Percentiles rank a stretch among this genome's conserved stretches.
Conservation (phyloP, 805 yeast genomes). For the Saccharomyces eubayanus region DNA sequence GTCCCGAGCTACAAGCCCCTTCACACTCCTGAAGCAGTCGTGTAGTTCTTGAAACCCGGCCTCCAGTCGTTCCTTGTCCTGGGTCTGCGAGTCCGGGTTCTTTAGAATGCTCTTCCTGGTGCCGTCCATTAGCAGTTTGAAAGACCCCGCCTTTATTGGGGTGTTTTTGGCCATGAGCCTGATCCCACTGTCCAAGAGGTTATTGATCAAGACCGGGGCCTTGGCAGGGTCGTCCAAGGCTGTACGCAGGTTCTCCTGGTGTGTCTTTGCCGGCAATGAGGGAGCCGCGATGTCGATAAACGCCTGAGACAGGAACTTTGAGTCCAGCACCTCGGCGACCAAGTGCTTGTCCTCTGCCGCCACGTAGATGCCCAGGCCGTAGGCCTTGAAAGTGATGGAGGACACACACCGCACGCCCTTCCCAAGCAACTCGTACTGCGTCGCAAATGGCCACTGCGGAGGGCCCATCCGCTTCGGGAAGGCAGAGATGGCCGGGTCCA, state of each 20-base stretch:
- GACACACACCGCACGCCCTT: constrained; percentile 80
- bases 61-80: constrained; percentile 36
- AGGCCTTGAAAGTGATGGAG: constrained; percentile 72
- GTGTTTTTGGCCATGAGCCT: constrained; percentile 66
- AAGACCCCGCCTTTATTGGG: constrained; percentile 87
- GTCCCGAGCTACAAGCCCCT: constrained; percentile 69
- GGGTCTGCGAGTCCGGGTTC: constrained; percentile 47
- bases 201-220: constrained; percentile 46
- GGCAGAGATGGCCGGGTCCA: constrained; percentile 44
- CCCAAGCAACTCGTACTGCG: constrained; percentile 55
- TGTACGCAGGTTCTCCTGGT: constrained; percentile 33
- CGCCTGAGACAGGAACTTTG: constrained; percentile 34
- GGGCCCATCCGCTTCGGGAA: constrained; percentile 34
- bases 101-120: constrained; percentile 71
- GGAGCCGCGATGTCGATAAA: constrained; percentile 27
- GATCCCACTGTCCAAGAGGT: constrained; percentile 50
- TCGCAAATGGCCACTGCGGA: constrained; percentile 20
- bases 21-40: constrained; percentile 44
- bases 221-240: constrained; percentile 45
- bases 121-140: constrained; percentile 83
- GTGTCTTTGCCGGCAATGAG: constrained; percentile 25
- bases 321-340: constrained; percentile 36
- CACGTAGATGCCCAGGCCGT: constrained; percentile 77
- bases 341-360: constrained; percentile 47
- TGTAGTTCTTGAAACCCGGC: constrained; percentile 63